These are phyloP conservation scores for Samsoniella hepiali DNA, from an alignment of 2,329 filamentous ascomycete species.

Conservation along the genomic window DNA sequence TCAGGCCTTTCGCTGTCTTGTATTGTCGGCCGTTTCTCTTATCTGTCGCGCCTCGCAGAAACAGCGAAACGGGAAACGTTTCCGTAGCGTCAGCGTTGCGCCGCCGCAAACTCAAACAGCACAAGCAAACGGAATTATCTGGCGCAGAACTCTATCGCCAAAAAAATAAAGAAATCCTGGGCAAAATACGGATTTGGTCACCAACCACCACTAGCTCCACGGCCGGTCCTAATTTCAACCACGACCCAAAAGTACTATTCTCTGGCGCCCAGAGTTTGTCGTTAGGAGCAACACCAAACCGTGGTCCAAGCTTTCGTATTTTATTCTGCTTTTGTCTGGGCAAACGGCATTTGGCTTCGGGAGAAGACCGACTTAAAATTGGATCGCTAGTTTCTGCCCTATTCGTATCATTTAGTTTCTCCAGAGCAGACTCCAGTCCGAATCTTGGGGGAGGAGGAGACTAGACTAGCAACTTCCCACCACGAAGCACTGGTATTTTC, in stretches of 20 bases:
- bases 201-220: background rate
- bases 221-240: background rate
- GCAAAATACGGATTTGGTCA: background rate
- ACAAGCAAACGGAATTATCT: background rate
- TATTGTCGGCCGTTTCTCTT: background rate
- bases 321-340: background rate
- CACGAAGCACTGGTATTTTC: background rate
- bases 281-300: background rate
- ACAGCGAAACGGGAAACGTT: background rate
- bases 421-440: background rate
- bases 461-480: background rate
- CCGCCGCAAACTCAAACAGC: background rate
- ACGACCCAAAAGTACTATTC: background rate
- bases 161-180: background rate
- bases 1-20: background rate
- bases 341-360: background rate
- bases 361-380: background rate
- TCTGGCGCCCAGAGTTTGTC: background rate
- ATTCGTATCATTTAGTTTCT: background rate
- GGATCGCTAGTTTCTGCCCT: background rate
- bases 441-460: background rate
- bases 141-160: background rate
- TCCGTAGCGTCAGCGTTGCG: background rate
- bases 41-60: background rate
- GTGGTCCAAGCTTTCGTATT: background rate